Base-by-base conservation (phyloP, 495 filamentous ascomycete species). In the Cercophora newfieldiana region DNA sequence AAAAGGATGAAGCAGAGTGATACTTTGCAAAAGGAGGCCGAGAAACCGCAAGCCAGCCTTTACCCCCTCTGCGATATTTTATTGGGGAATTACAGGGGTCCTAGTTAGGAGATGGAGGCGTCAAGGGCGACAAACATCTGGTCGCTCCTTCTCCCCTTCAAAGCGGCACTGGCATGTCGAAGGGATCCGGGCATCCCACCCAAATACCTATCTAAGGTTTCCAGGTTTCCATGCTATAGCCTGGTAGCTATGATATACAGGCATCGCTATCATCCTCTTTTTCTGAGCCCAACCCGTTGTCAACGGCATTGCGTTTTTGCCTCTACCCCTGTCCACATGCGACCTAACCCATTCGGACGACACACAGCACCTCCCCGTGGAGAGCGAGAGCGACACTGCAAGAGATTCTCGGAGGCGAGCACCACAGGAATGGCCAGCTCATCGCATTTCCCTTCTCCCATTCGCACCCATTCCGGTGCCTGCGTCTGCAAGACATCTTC, bases 291-390 rank as follows among this genome's bases (percentile, higher is more conserved):
- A 44, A 57, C 22, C 22, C 54, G 26, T n/a, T 8, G 22, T 30
- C 54, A 57, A 22, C 26, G 22, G 22, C 28, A 30, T n/a, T 26
- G 26, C 26, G 54, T 28, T 30, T 31, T 30, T 6, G 21, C 21
- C 19, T 10, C 21, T 19, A 60, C 29, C 30, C 58, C 58, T 47
- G 30, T 19, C 26, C n/a, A 60, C 7, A 60, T 60, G 12, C 33
- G 6, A 60, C 58, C 55, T 58, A 58, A 58, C 55, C 55, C 55
- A 58, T 58, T 37, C 55, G 19, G 26, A 33, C 26, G 24, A 18
- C 25, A 5, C 25, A 25, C 55, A 7, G n/a, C 55, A 18, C 51
- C 8, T 55, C 22, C 18, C 7, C 21, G 22, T 55, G 51, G 26
- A 55, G 2, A 8, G 26, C 51, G 51, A 24, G 22, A 55, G 16